These are phyloP conservation scores for Fusarium concolor DNA, from an alignment of 2,329 filamentous ascomycete species.

Conservation along the genomic window DNA sequence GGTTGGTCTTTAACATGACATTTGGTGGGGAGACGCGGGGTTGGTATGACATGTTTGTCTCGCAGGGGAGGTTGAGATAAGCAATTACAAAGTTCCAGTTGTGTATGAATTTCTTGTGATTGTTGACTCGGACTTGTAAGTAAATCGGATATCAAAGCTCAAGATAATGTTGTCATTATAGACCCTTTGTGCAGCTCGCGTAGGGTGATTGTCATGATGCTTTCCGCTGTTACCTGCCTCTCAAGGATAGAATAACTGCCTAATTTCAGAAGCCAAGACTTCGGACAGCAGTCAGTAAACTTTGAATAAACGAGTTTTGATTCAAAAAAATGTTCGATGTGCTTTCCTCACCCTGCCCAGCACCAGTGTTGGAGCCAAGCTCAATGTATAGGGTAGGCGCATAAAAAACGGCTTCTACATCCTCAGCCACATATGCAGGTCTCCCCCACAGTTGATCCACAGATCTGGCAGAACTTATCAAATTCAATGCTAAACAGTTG, in stretches of 20 bases:
- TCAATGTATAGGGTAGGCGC: constrained; percentile 4
- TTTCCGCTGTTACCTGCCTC: not conserved
- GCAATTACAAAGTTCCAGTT: not conserved
- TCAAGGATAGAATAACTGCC: not conserved
- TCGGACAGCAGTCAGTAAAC: not conserved
- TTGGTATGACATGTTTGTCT: constrained; percentile 26
- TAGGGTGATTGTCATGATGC: not conserved
- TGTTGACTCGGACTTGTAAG: not conserved
- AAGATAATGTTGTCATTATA: constrained; percentile 11
- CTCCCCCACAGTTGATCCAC: constrained; percentile 42
- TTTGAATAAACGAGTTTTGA: not conserved
- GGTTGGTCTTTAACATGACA: constrained; percentile 10
- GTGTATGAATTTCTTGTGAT: constrained; percentile 3
- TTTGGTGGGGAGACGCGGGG: constrained; percentile 24
- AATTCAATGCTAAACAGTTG: constrained; percentile 34
- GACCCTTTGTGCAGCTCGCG: not conserved
- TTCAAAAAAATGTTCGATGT: not conserved
- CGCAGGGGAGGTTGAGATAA: constrained; percentile 15
- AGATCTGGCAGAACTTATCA: constrained; percentile 43
- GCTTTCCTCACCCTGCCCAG: not conserved
- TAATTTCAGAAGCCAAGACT: not conserved
- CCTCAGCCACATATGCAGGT: constrained; percentile 28
- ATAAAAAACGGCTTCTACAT: constrained; percentile 29
- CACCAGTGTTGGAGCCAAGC: not conserved
- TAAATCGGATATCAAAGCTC: constrained; percentile 8